phyloP scores from a whole-genome alignment of 2,329 filamentous ascomycete genomes.

The Fusarium papillatum region DNA sequence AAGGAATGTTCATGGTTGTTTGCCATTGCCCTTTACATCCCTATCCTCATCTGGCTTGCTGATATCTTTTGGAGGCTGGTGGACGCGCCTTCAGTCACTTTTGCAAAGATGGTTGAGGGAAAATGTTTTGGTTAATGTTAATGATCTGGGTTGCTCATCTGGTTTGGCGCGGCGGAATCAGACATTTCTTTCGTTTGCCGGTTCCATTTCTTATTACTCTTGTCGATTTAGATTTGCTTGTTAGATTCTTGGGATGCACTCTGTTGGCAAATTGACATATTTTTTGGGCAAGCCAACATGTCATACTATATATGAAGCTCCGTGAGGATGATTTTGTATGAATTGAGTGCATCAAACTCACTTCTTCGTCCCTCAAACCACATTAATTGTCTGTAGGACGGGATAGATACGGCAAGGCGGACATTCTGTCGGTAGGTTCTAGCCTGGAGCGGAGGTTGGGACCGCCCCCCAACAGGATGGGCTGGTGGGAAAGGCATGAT shows the following conservation, averaged over 20 bases:
- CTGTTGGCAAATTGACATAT: background rate
- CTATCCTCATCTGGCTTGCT: background rate
- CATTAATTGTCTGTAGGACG: background rate
- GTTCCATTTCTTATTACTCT: background rate
- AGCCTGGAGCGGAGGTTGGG: background rate
- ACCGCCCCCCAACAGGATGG: background rate
- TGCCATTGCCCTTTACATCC: background rate
- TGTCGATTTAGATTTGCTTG: background rate
- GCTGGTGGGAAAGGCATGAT: background rate
- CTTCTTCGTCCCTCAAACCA: background rate
- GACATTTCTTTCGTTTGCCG: background rate
- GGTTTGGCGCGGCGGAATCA: background rate
- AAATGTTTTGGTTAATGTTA: background rate
- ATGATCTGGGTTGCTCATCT: background rate
- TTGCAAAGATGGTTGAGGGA: background rate
- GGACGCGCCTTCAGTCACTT: background rate
- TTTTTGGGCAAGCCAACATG: background rate
- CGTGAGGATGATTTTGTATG: background rate
- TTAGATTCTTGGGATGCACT: background rate
- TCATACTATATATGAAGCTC: background rate
- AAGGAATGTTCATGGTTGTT: background rate
- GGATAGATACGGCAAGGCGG: background rate
- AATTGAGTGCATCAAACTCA: background rate
- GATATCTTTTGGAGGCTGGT: constrained; percentile 2
- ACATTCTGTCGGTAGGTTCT: background rate